Conservation (phyloP, 1,139 yeast genomes). For the Kodamaea derodonti region DNA sequence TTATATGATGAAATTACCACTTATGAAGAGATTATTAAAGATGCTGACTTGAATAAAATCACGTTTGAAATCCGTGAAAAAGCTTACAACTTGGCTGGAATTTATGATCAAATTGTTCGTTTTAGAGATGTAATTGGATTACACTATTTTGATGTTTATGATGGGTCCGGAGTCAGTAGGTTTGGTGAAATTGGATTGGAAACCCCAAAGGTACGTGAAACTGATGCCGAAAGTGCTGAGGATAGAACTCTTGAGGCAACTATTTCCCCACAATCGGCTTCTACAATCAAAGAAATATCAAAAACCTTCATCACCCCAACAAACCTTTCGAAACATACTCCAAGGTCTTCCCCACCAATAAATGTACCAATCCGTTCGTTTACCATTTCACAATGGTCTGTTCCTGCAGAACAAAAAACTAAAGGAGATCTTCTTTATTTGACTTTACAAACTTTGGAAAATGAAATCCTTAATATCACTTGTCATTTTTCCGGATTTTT, state of each 20-base stretch:
- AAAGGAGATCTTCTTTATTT: conserved; percentile 83
- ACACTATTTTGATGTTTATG: conserved; percentile 30
- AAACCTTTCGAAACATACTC: conserved; percentile 7
- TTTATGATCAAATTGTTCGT: conserved; percentile 38
- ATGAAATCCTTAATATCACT: conserved; percentile 74
- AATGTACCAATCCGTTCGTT: conserved; percentile 48
- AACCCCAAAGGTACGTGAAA: conserved; percentile 11
- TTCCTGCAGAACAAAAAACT: conserved; percentile 57
- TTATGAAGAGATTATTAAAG: conserved; percentile 27
- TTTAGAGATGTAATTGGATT: conserved; percentile 45
- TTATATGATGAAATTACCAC: conserved; percentile 31
- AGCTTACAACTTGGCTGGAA: conserved; percentile 36
- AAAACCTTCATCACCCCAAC: conserved; percentile 3
- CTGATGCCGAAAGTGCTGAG: conserved; percentile 4
- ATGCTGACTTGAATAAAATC: conserved; percentile 9
- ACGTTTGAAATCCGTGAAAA: conserved; percentile 24
- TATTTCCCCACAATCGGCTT: conserved; percentile 9
- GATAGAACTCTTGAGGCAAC: conserved; percentile 9
- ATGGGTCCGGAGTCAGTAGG: conserved; percentile 19
- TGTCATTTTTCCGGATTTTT: conserved; percentile 76
- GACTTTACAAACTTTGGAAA: conserved; percentile 72
- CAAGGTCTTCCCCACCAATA: not conserved
- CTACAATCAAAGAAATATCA: conserved; percentile 9
- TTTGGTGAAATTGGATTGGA: conserved; percentile 30
- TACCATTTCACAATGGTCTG: conserved; percentile 79